Evolutionary conservation across 345 rosid genomes (phyloP).

Genomic region (Zanthoxylum bungeanum): DNA sequence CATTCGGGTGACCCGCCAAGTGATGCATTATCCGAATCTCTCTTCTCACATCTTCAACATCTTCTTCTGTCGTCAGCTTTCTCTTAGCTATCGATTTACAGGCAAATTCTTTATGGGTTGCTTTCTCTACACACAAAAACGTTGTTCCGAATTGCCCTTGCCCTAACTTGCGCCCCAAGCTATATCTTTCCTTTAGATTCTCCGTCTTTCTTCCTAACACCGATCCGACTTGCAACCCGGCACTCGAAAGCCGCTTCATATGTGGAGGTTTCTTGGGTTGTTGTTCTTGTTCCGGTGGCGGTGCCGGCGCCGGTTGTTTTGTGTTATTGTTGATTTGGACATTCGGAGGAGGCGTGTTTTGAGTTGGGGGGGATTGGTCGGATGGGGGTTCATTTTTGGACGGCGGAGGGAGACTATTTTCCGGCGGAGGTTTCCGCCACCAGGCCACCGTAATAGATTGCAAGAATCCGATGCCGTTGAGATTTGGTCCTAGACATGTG

Average conservation of each 20-base stretch:
- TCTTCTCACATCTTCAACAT: conserved; percentile 89
- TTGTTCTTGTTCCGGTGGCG: conserved; percentile 19
- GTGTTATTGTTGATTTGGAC: conserved; percentile 41
- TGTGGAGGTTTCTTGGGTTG: conserved; percentile 46
- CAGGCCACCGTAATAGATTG: conserved; percentile 79
- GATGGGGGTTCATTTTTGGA: conserved; percentile 23
- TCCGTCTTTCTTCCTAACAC: conserved; percentile 80
- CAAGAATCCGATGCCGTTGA: conserved; percentile 63
- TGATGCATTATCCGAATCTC: conserved; percentile 99
- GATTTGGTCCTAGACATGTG: conserved; percentile 82
- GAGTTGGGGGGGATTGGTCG: too few relatives aligned
- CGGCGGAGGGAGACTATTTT: conserved; percentile 48
- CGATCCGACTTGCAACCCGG: conserved; percentile 60
- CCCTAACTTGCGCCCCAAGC: conserved; percentile 85
- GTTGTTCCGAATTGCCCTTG: conserved; percentile 99
- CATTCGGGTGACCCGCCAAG: conserved; percentile 84
- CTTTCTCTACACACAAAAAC: conserved; percentile 70
- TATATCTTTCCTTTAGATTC: conserved; percentile 70
- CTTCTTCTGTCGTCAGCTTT: conserved; percentile 65
- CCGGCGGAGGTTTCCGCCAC: conserved; percentile 56
- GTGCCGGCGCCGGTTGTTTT: background rate
- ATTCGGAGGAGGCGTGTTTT: conserved; percentile 64
- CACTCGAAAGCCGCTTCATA: conserved; percentile 59
- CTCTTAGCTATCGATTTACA: conserved; percentile 88
- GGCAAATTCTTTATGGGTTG: conserved; percentile 60